phyloP scores from a whole-genome alignment of 2,329 filamentous ascomycete genomes.

The Paracorniculantispora psalliotae region DNA sequence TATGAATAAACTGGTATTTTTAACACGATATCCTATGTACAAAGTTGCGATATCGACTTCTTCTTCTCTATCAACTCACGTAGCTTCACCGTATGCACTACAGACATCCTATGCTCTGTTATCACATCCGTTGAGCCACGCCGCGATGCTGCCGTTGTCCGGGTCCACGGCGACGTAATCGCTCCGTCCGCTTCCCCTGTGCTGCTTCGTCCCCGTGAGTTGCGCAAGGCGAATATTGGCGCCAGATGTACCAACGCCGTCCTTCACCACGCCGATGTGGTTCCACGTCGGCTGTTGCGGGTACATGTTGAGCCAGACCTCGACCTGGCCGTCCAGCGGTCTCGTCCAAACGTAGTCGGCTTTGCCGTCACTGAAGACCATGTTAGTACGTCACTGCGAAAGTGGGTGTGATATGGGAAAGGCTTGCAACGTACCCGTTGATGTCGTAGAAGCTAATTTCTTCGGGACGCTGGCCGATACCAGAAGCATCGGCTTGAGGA shows the following conservation, averaged over 20 bases:
- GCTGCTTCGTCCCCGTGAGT: not conserved
- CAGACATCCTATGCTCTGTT: too few species aligned
- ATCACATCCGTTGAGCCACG: slow-evolving; percentile 19
- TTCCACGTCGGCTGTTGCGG: slow-evolving; percentile 17
- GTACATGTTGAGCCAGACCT: slow-evolving; percentile 19
- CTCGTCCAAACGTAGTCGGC: slow-evolving; percentile 20
- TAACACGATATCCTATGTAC: not conserved
- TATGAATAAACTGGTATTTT: too few species aligned
- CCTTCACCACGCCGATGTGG: slow-evolving; percentile 12
- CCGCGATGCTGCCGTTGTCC: slow-evolving; percentile 1
- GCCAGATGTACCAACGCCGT: slow-evolving; percentile 17
- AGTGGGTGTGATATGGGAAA: not conserved
- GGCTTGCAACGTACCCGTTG: slow-evolving; percentile 13
- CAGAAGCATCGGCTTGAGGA: slow-evolving; percentile 14
- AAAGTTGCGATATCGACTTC: not conserved
- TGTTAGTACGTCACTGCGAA: too few species aligned
- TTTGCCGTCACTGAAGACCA: slow-evolving; percentile 15
- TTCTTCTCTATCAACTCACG: too few species aligned
- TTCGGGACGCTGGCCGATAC: slow-evolving; percentile 16
- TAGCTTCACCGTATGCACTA: too few species aligned
- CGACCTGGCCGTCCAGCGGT: slow-evolving; percentile 12
- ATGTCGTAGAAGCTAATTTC: slow-evolving; percentile 20
- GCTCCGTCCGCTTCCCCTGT: not conserved
- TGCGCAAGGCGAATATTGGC: slow-evolving; percentile 15
- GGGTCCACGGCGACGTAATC: slow-evolving; percentile 6